A percentile compares a stretch with the other conserved stretches of the same genome.
phyloP scores from a whole-genome alignment of 768 basidiomycete species.

The Cystofilobasidium bisporidii region DNA sequence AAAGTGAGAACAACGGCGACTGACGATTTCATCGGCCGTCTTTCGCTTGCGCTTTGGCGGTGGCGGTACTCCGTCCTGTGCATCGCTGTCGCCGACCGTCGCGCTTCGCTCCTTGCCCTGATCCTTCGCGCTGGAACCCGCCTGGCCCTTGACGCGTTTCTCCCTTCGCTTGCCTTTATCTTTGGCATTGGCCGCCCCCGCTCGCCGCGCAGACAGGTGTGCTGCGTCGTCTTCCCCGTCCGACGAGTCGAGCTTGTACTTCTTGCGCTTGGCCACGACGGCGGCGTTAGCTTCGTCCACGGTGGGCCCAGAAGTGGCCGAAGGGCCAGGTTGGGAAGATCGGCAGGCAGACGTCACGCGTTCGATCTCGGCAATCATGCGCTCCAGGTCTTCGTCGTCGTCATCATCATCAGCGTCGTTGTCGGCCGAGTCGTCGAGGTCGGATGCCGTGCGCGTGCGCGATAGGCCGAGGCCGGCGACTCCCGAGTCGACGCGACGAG shows the following conservation, averaged over 20 bases:
- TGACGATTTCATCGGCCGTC: background rate
- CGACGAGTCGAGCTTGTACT: conserved; percentile 8
- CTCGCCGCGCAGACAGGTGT: background rate
- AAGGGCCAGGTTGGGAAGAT: background rate
- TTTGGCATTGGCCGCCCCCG: background rate
- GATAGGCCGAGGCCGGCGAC: too few relatives aligned
- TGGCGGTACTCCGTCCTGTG: background rate
- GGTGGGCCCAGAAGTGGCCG: background rate
- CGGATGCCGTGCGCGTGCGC: too few relatives aligned
- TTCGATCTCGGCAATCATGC: too few relatives aligned
- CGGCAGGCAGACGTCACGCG: too few relatives aligned
- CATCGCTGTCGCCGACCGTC: background rate
- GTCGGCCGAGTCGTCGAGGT: too few relatives aligned
- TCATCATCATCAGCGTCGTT: too few relatives aligned
- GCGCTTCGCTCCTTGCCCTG: background rate
- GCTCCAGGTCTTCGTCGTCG: too few relatives aligned
- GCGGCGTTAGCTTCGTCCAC: background rate
- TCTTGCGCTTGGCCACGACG: background rate
- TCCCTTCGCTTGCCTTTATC: background rate
- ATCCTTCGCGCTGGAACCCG: background rate
- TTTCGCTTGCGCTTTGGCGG: background rate
- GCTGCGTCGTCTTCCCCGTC: background rate
- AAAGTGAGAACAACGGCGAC: background rate
- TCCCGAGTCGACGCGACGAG: too few relatives aligned
- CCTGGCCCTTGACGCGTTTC: background rate